A percentile compares a stretch with the other conserved stretches of the same genome.
Evolutionary conservation across 2,329 filamentous ascomycete genomes (phyloP).

Genomic region (Periconia digitata): DNA sequence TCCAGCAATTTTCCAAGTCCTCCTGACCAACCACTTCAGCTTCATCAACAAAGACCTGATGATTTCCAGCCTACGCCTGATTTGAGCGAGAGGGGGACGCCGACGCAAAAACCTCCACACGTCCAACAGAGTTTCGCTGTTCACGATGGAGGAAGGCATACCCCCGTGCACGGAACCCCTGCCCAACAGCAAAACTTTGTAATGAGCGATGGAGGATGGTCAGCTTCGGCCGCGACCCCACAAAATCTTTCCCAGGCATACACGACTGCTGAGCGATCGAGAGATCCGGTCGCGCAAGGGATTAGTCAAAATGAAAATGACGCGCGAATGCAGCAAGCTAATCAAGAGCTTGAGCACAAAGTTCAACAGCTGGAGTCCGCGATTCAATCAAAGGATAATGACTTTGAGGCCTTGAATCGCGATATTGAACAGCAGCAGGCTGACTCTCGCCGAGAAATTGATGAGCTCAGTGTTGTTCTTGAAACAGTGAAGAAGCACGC

Average conservation of each 20-base stretch:
- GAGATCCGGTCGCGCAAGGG: not conserved
- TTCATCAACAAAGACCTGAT: constrained; percentile 18
- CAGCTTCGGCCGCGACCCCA: constrained; percentile 11
- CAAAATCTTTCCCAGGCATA: not conserved
- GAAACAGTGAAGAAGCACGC: constrained; percentile 20
- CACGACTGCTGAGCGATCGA: not conserved
- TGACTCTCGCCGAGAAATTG: constrained; percentile 10
- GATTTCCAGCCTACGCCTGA: constrained; percentile 38
- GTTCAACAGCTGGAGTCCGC: constrained; percentile 20
- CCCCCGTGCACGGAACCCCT: constrained; percentile 13
- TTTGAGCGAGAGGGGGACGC: constrained; percentile 16
- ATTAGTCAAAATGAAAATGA: not conserved
- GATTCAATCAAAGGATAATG: constrained; percentile 33
- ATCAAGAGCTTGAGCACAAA: not conserved
- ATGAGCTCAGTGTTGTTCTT: constrained; percentile 21
- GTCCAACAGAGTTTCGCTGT: constrained; percentile 12
- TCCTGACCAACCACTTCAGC: constrained; percentile 20
- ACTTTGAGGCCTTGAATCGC: constrained; percentile 22
- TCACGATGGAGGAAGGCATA: constrained; percentile 21
- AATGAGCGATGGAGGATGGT: constrained; percentile 25
- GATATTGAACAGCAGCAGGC: constrained; percentile 23
- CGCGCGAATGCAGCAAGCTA: not conserved
- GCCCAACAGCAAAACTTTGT: constrained; percentile 22
- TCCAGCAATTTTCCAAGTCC: constrained; percentile 36
- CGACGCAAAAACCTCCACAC: constrained; percentile 2